These are phyloP conservation scores for Termitomyces titanicus DNA, from an alignment of 768 basidiomycete species.

Conservation along the genomic window DNA sequence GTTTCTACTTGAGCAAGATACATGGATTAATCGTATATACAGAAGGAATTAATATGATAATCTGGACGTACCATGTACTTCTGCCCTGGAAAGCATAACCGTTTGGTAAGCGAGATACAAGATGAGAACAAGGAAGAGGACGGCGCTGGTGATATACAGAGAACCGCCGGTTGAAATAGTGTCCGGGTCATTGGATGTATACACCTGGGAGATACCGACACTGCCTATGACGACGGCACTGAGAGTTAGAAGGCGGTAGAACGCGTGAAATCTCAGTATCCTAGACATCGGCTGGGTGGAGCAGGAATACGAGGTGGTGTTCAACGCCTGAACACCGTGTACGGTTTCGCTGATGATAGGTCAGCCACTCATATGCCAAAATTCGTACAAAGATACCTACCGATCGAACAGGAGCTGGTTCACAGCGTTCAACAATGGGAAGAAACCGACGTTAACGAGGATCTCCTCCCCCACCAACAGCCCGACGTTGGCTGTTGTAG, in stretches of 20 bases:
- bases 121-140: conserved; percentile 3
- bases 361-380: not conserved
- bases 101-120: not conserved
- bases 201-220: conserved; percentile 2
- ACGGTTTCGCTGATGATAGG: not conserved
- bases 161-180: not conserved
- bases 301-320: too few relatives aligned
- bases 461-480: conserved; percentile 7
- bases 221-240: conserved; percentile 4
- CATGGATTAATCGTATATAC: not conserved
- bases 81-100: not conserved
- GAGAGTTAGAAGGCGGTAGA: conserved; percentile 2
- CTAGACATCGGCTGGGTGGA: not conserved
- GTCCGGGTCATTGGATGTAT: not conserved
- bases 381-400: not conserved
- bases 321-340: not conserved
- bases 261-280: not conserved
- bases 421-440: conserved; percentile 1
- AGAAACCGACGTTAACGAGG: not conserved
- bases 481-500: not conserved
- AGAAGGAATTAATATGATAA: not conserved
- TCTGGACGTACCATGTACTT: not conserved
- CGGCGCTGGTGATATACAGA: not conserved
- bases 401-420: not conserved
- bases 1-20: not conserved